Base-by-base conservation (phyloP, 2,329 filamentous ascomycete species). In the Cordyceps militaris region DNA sequence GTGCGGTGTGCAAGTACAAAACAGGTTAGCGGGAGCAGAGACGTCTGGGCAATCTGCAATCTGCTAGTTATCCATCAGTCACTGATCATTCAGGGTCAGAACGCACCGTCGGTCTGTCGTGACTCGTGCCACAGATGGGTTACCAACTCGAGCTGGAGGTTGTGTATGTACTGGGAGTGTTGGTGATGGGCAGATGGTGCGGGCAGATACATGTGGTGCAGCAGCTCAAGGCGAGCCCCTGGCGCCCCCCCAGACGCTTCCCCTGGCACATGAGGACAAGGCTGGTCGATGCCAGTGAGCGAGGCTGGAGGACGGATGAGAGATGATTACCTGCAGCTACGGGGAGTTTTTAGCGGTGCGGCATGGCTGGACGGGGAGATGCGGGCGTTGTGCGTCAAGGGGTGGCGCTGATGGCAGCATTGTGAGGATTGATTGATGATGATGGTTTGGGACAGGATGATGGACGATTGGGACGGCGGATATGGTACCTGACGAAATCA, bases 1-100 rank as follows among this genome's bases (percentile, higher is more conserved):
- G 44, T 38, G 54, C 44, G 54, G 54, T 24, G 54, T 56, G 54
- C 43, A 56, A 56, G 54, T 56, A 49, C 54, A 42, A 43, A 56
- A 32, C 24, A 7, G 54, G 54, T 26, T 56, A 56, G 54, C 43
- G 43, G 52, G 4, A 21, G 10, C 14, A 11, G 26, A 7, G 52
- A 46, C 30, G 28, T 7, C 28, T 36, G 21, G 28, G 40, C 28
- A 44, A 48, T 34, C 46, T n/a, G 26, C 14, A n/a, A 16, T 5
- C 13, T 3, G 6, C 38, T n/a, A 21, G n/a, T 42, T 9, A 19
- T n/a, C 16, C 38, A 36, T 36, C 21, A 49, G 43, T 46, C 43
- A 40, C 7, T 42, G n/a, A 28, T 48, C 44, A 48, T 8, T 21
- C 16, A 40, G 38, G 16, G 34, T n/a, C 16, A 34, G 24, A n/a